phyloP scores from a whole-genome alignment of 176 grass and related monocot genomes.

The Carex scoparia region DNA sequence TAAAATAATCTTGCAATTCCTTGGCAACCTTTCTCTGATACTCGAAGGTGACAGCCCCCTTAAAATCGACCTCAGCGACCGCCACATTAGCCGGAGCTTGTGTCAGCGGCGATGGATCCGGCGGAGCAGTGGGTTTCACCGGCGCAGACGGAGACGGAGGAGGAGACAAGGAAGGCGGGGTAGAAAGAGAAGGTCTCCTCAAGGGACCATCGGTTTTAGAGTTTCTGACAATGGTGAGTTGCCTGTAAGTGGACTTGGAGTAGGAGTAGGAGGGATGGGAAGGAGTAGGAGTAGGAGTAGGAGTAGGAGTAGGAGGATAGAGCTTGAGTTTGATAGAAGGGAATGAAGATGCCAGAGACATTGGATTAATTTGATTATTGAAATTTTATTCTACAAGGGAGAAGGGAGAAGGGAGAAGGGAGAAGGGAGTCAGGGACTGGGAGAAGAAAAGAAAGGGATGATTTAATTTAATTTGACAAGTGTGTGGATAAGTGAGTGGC shows the following conservation, averaged over 20 bases:
- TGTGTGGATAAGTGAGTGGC: slow-evolving; percentile 56
- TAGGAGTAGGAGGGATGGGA: slow-evolving; percentile 13
- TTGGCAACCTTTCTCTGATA: slow-evolving; percentile 97
- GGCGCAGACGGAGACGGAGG: slow-evolving; percentile 33
- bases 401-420: background rate
- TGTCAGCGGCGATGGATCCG: slow-evolving; percentile 30
- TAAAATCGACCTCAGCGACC: slow-evolving; percentile 11
- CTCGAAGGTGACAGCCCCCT: slow-evolving; percentile 68
- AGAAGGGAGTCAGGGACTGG: too few relatives aligned
- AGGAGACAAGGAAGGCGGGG: slow-evolving; percentile 33
- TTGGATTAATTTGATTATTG: slow-evolving; percentile 24
- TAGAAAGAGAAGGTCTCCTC: slow-evolving; percentile 76
- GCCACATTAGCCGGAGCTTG: slow-evolving; percentile 23
- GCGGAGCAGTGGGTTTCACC: slow-evolving; percentile 12
- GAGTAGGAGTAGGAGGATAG: slow-evolving; percentile 20
- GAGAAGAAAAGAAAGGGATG: slow-evolving; percentile 7
- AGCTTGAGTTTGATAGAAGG: slow-evolving; percentile 88
- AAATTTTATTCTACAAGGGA: background rate
- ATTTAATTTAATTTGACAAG: slow-evolving; percentile 6
- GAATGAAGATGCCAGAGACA: slow-evolving; percentile 79
- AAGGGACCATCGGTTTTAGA: slow-evolving; percentile 86
- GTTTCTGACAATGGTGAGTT: slow-evolving; percentile 49
- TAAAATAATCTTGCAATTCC: slow-evolving; percentile 98
- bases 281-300: background rate
- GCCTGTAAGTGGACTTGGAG: slow-evolving; percentile 13